Conservation (phyloP, 1,284 basidiomycete species). For the Cutaneotrichosporon spelunceum region DNA sequence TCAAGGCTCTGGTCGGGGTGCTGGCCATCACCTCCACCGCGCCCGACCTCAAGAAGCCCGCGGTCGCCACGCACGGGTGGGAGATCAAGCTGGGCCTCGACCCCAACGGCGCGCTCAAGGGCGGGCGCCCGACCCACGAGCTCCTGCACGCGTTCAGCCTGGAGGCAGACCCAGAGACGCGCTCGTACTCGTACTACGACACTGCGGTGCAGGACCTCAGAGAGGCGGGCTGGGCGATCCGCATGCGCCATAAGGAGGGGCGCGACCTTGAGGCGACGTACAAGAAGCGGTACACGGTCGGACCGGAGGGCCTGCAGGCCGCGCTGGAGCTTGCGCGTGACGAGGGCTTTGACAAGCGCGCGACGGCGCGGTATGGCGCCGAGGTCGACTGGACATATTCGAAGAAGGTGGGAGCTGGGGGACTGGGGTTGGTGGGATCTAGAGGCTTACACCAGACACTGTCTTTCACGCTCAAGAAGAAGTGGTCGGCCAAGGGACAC, state of each 20-base stretch:
- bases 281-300: slow-evolving; percentile 15
- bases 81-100: slow-evolving; percentile 16
- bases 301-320: neutral
- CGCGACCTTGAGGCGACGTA: slow-evolving; percentile 12
- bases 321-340: slow-evolving; percentile 8
- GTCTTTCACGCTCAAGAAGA: slow-evolving; percentile 4
- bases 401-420: slow-evolving; percentile 6
- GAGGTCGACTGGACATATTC: slow-evolving; percentile 17
- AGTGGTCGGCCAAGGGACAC: neutral
- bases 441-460: neutral
- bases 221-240: slow-evolving; percentile 9
- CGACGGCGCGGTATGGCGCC: slow-evolving; percentile 11
- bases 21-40: neutral
- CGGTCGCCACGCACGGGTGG: slow-evolving; percentile 5
- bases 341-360: slow-evolving; percentile 11
- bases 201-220: slow-evolving; percentile 2
- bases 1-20: slow-evolving; percentile 8
- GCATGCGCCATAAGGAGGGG: slow-evolving; percentile 13
- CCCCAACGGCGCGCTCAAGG: slow-evolving; percentile 1
- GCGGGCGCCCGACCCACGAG: neutral
- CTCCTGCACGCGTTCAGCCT: slow-evolving; percentile 3
- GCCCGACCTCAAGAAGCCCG: neutral
- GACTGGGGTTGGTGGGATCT: too few species aligned
- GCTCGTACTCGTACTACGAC: slow-evolving; percentile 14
- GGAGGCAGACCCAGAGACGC: neutral